These are phyloP conservation scores for Gossypium gossypioides DNA, from an alignment of 441 rosid species.

Conservation along the genomic window DNA sequence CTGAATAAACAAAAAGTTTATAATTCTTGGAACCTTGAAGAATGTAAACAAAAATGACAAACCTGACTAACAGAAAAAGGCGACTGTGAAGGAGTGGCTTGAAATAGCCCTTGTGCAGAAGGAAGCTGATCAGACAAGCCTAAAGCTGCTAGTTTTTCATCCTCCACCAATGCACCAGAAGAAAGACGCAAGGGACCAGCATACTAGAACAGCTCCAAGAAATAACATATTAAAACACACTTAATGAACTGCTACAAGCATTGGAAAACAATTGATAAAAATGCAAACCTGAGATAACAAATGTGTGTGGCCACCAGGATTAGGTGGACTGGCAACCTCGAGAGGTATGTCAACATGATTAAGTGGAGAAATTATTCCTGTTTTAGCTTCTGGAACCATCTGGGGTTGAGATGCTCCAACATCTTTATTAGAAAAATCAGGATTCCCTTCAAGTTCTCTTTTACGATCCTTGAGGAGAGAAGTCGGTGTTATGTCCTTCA, in stretches of 20 bases:
- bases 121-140: conserved; percentile 82
- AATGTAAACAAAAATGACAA: neutral
- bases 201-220: conserved; percentile 38
- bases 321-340: conserved; percentile 69
- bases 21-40: neutral
- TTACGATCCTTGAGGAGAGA: conserved; percentile 87
- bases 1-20: conserved; percentile 13
- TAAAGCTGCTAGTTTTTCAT: conserved; percentile 65
- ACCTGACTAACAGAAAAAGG: conserved; percentile 74
- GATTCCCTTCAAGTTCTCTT: conserved; percentile 91
- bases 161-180: conserved; percentile 63
- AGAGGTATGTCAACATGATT: conserved; percentile 71
- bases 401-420: conserved; percentile 64
- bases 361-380: conserved; percentile 48
- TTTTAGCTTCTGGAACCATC: conserved; percentile 67
- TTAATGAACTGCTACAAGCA: neutral
- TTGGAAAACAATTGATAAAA: neutral
- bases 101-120: conserved; percentile 70
- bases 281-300: conserved; percentile 59
- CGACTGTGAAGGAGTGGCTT: conserved; percentile 60
- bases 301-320: conserved; percentile 53
- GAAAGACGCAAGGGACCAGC: conserved; percentile 60
- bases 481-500: conserved; percentile 84
- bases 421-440: conserved; percentile 96
- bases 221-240: neutral